Conservation (phyloP, 352 stramenopile genomes). For the Vaucheria bursata region DNA sequence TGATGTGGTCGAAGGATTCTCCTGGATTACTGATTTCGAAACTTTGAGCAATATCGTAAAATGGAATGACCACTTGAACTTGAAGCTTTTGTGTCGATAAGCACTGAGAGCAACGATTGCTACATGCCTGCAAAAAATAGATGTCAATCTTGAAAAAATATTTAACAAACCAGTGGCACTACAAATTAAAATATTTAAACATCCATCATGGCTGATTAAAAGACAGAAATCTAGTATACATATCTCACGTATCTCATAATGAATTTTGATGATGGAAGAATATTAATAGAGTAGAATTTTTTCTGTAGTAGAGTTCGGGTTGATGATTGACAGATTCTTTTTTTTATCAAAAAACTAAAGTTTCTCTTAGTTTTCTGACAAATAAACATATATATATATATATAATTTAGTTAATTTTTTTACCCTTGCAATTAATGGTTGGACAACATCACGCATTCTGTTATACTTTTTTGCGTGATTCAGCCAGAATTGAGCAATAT, state of each 20-base stretch:
- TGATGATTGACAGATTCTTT: neutral
- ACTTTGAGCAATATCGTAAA: constrained; percentile 80
- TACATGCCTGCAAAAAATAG: constrained; percentile 51
- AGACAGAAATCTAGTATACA: neutral
- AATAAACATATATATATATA: neutral
- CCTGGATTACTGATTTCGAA: constrained; percentile 69
- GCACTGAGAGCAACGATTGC: constrained; percentile 86
- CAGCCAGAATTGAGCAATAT: constrained; percentile 83
- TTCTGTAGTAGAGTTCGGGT: neutral
- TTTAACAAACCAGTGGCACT: neutral
- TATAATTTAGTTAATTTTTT: too few relatives aligned
- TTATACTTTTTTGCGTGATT: constrained; percentile 66
- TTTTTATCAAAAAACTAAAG: neutral
- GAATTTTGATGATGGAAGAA: neutral
- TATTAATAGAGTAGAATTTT: neutral
- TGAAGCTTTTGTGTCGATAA: constrained; percentile 83
- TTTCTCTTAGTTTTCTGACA: neutral
- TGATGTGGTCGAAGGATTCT: constrained; percentile 64
- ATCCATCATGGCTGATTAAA: neutral
- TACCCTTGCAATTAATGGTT: constrained; percentile 71
- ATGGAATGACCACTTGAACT: constrained; percentile 77
- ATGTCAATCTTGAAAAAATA: neutral
- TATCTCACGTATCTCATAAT: neutral
- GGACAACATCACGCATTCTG: constrained; percentile 70
- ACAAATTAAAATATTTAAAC: neutral